These are phyloP conservation scores for Microcyclosporella mali DNA, from an alignment of 2,329 filamentous ascomycete species.

Conservation along the genomic window DNA sequence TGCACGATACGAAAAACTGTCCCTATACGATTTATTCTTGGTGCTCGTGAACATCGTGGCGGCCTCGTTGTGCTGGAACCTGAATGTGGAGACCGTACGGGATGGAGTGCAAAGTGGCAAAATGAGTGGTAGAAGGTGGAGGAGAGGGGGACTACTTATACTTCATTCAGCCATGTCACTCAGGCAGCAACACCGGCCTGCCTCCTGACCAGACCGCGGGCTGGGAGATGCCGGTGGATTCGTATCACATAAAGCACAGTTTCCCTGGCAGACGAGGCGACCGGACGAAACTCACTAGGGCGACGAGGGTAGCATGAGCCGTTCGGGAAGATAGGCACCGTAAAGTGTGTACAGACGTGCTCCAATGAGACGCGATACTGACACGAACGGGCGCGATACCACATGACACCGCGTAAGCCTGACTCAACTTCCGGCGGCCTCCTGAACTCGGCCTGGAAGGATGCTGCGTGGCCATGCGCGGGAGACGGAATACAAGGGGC, in stretches of 20 bases:
- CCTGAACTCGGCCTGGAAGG: slow-evolving; percentile 1
- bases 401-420: slow-evolving; percentile 1
- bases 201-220: background rate
- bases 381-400: slow-evolving; percentile 3
- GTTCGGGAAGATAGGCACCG: background rate
- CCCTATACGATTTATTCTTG: slow-evolving; percentile 28
- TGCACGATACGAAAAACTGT: slow-evolving; percentile 30
- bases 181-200: slow-evolving; percentile 15
- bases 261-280: slow-evolving; percentile 18
- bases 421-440: slow-evolving; percentile 16
- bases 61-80: slow-evolving; percentile 1
- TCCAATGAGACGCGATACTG: slow-evolving; percentile 13
- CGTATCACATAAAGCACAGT: slow-evolving; percentile 12
- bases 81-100: background rate
- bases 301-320: background rate
- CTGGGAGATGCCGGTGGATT: slow-evolving; percentile 10
- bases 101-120: slow-evolving; percentile 6
- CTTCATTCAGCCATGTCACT: slow-evolving; percentile 7
- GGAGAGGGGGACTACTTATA: slow-evolving; percentile 21
- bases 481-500: slow-evolving; percentile 12
- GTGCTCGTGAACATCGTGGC: slow-evolving; percentile 26
- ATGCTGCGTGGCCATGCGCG: slow-evolving; percentile 9
- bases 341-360: too few species aligned
- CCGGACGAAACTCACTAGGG: slow-evolving; percentile 11
- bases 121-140: slow-evolving; percentile 13